Evolutionary conservation across 805 yeast genomes (phyloP).

Genomic region (Saccharomycopsis malanga): DNA sequence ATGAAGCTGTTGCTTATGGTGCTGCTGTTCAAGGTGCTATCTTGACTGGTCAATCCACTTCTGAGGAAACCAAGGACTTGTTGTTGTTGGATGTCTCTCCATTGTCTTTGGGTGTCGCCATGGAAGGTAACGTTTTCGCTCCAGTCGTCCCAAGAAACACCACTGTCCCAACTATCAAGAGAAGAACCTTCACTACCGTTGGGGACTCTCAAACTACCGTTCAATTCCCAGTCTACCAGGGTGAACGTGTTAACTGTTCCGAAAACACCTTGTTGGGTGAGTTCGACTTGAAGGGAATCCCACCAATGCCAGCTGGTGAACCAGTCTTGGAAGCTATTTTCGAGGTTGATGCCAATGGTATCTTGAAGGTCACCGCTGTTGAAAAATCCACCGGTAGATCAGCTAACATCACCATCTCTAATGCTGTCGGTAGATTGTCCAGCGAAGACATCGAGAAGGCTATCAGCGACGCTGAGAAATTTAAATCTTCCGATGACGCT

Average conservation of each 20-base stretch:
- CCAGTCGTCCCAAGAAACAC: conserved; percentile 99
- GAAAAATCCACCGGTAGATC: conserved; percentile 99
- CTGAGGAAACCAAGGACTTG: conserved; percentile 91
- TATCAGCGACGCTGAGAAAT: conserved; percentile 97
- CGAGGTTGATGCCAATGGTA: conserved; percentile 99
- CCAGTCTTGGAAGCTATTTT: conserved; percentile 99
- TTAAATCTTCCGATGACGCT: conserved; percentile 98
- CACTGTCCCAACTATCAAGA: conserved; percentile 97
- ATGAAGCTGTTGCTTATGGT: conserved; percentile 99
- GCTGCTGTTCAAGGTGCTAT: conserved; percentile 99
- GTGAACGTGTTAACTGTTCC: conserved; percentile 98
- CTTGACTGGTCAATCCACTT: conserved; percentile 84
- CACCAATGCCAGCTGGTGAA: conserved; percentile 98
- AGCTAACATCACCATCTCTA: conserved; percentile 96
- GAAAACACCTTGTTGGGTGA: conserved; percentile 98
- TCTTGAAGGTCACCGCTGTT: conserved; percentile 96
- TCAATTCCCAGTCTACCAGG: conserved; percentile 98
- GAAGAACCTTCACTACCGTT: conserved; percentile 97
- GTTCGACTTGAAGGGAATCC: conserved; percentile 96
- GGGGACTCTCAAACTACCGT: conserved; percentile 99
- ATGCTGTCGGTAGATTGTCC: conserved; percentile 98
- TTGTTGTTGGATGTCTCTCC: conserved; percentile 96
- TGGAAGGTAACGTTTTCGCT: conserved; percentile 99
- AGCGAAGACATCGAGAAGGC: conserved; percentile 96
- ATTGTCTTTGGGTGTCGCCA: conserved; percentile 98